phyloP scores from a whole-genome alignment of 2,329 filamentous ascomycete genomes.

The Didymosphaeria variabile region DNA sequence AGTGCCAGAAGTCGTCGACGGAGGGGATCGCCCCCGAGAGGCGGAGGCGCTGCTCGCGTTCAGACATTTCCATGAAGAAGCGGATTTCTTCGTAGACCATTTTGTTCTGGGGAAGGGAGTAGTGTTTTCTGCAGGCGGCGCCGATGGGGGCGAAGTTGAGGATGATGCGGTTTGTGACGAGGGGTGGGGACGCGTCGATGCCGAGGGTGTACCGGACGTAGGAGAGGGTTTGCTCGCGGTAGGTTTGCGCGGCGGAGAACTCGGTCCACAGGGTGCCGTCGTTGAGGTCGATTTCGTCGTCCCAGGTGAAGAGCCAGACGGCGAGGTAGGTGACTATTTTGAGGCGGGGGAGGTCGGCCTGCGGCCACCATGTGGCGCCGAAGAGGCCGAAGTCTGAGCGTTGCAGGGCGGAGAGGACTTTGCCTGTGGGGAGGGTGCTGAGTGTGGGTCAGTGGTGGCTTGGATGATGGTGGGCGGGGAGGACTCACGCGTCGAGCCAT shows the following conservation, averaged over 20 bases:
- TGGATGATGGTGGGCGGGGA: not conserved
- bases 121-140: not conserved
- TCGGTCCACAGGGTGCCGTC: slow-evolving; percentile 20
- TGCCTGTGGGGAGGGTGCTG: slow-evolving; percentile 15
- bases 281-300: slow-evolving; percentile 23
- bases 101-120: slow-evolving; percentile 10
- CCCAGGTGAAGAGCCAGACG: slow-evolving; percentile 27
- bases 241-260: slow-evolving; percentile 18
- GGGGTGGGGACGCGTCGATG: slow-evolving; percentile 10
- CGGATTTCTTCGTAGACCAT: slow-evolving; percentile 16
- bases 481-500: slow-evolving; percentile 18
- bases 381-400: slow-evolving; percentile 22
- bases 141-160: too few relatives aligned
- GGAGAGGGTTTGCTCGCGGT: slow-evolving; percentile 21
- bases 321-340: slow-evolving; percentile 22
- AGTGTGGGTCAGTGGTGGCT: not conserved
- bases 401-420: slow-evolving; percentile 8
- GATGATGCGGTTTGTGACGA: not conserved
- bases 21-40: slow-evolving; percentile 15
- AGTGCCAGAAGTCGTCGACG: slow-evolving; percentile 19
- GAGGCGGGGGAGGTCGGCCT: slow-evolving; percentile 13
- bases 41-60: slow-evolving; percentile 20
- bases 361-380: slow-evolving; percentile 23
- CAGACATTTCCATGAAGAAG: slow-evolving; percentile 18
- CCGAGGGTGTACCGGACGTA: slow-evolving; percentile 20